phyloP scores from a whole-genome alignment of 2,329 filamentous ascomycete species.

The Nemania abortiva region DNA sequence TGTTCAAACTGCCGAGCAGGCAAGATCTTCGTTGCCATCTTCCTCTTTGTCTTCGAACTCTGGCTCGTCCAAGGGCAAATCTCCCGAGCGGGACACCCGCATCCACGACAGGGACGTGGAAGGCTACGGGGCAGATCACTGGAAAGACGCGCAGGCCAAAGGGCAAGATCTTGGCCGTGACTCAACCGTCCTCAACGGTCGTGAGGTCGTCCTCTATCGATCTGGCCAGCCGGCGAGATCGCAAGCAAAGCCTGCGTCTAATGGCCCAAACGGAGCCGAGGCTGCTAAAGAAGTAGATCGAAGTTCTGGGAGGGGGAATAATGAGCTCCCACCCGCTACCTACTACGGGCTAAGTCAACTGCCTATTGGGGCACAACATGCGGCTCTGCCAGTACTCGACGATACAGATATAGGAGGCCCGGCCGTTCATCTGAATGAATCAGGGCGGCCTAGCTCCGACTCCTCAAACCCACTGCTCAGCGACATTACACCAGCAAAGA shows the following conservation, averaged over 20 bases:
- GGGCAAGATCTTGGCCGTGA: slow-evolving; percentile 76
- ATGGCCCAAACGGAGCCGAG: slow-evolving; percentile 19
- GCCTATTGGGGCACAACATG: slow-evolving; percentile 76
- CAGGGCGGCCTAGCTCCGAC: slow-evolving; percentile 60
- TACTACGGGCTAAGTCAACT: slow-evolving; percentile 74
- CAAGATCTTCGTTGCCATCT: slow-evolving; percentile 37
- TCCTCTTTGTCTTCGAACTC: slow-evolving; percentile 41
- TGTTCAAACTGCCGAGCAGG: slow-evolving; percentile 36
- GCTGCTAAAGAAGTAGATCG: slow-evolving; percentile 53
- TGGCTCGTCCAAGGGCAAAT: slow-evolving; percentile 53
- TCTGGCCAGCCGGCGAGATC: slow-evolving; percentile 19
- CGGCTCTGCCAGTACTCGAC: slow-evolving; percentile 75
- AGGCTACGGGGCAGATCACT: slow-evolving; percentile 81
- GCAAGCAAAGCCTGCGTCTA: slow-evolving; percentile 24
- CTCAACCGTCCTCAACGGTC: slow-evolving; percentile 73
- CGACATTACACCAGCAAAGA: slow-evolving; percentile 78
- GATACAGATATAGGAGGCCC: slow-evolving; percentile 88
- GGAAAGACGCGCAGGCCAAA: slow-evolving; percentile 73
- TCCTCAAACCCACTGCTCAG: slow-evolving; percentile 66
- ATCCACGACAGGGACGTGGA: slow-evolving; percentile 79
- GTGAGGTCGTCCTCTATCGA: slow-evolving; percentile 76
- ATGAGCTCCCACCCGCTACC: slow-evolving; percentile 69
- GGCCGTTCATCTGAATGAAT: slow-evolving; percentile 66
- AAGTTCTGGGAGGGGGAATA: slow-evolving; percentile 55
- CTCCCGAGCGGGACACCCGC: slow-evolving; percentile 60